Evolutionary conservation across 306 rosid genomes (phyloP), one percentile per base, ranked within the genome.

Genomic region (Cicer yamashitae): DNA sequence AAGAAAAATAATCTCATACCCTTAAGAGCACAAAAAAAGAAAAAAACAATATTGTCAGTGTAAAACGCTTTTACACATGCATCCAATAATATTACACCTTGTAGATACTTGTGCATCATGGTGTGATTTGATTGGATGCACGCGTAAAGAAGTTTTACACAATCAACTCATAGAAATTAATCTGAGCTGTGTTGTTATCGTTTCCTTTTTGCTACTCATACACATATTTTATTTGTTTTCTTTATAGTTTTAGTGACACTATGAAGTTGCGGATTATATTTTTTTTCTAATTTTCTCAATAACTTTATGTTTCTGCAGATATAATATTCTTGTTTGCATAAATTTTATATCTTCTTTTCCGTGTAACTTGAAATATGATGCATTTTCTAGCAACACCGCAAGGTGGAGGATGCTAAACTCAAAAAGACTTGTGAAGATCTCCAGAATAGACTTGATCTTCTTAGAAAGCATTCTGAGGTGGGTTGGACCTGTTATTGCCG

Each of bases 381-480:
- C 64, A 41, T 77, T 57, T 81, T 84, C 74, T 85, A 94, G 99
- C 78, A 89, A 80, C 89, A 94, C 56, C 10, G 20, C 63, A 94
- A 87, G 84, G 78, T 80, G 76, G 97, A 84, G 60, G 96, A 82
- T 56, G 77, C 86, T 79, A 83, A 88, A 73, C 86, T 86, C 50
- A 90, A 89, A 84, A 87, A 83, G 83, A 73, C 81, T 67, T 96
- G 89, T 43, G 93, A 90, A 75, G 96, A 94, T 83, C 83, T 92
- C 64, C 99, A 91, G 78, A 81, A 81, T 78, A 86, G 82, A 81
- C 70, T 92, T 84, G 97, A 94, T 81, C 82, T 87, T 82, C 90
- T 94, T 59, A 87, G 85, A 77, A 92, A 76, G 87, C 96, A 90
- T 80, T 86, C 91, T 77, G 96, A 94, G 78, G 99, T 94, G 79